These are phyloP conservation scores for Cephalotrichum gorgonifer DNA, from an alignment of 2,329 filamentous ascomycete genomes.

Conservation along the genomic window DNA sequence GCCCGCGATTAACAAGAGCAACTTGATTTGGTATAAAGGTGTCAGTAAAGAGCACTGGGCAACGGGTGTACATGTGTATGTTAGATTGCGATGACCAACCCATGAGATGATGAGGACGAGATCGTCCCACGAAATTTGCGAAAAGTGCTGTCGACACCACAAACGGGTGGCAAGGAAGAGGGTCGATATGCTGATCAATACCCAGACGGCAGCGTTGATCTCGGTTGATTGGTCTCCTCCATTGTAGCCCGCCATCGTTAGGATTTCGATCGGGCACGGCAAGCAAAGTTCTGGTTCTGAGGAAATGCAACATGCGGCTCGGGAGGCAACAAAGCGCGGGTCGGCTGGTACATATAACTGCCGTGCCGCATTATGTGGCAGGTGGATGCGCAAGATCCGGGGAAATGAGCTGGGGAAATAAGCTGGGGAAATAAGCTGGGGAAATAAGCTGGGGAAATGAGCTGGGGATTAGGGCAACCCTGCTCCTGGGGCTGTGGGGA, in stretches of 20 bases:
- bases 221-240: not conserved
- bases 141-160: not conserved
- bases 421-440: not conserved
- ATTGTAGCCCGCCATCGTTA: not conserved
- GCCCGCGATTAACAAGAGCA: not conserved
- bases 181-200: not conserved
- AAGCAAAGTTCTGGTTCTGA: not conserved
- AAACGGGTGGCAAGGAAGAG: not conserved
- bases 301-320: not conserved
- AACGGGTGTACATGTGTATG: not conserved
- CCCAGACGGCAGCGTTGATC: not conserved
- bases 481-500: not conserved
- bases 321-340: not conserved
- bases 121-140: not conserved
- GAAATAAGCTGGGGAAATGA: not conserved
- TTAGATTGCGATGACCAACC: not conserved
- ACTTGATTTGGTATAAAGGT: not conserved
- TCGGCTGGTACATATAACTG: not conserved
- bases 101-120: conserved; percentile 1
- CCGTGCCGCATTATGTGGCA: not conserved
- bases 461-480: not conserved
- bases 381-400: not conserved
- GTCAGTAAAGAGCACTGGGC: not conserved
- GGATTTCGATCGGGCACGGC: not conserved
- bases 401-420: not conserved